Base-by-base conservation (phyloP, 1,284 basidiomycete species). In the Bjerkandera adusta region DNA sequence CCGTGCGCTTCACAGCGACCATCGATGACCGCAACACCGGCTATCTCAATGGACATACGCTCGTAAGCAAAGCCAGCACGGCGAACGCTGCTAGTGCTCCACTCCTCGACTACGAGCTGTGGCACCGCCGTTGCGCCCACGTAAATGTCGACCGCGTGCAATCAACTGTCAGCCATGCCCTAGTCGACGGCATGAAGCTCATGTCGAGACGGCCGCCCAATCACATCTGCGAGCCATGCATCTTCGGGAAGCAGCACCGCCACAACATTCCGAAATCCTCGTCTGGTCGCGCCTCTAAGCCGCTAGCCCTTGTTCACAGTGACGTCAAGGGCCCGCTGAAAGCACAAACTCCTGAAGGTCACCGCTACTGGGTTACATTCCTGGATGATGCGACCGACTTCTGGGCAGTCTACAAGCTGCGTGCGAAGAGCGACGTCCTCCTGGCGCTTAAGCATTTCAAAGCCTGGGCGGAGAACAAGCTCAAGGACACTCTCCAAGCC, bases 301-400 rank as follows among this genome's bases (percentile, higher is more conserved):
- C 54, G 21, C 52, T 69, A 13, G 56, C 63, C 12, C 59, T 67
- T 10, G 54, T 70, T 21, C 68, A 68, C 51, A 55, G 62, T 36
- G 70, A 72, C 47, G 51, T 71, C 5, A 58, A 66, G 51, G 65
- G 66, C 30, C 67, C 45, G 13, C 49, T 61, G 12, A 44, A 45
- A 29, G 46, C 50, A 5, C 36, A 27, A 13, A 45, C 57, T 11
- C 15, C 25, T n/a, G 29, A 32, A 4, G 57, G 61, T 2, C 48
- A 44, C 18, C 35, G 50, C 33, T 62, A 67, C 49, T 57, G 56
- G 49, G 51, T 60, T 15, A n/a, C n/a, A n/a, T n/a, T n/a, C n/a
- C n/a, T n/a, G n/a, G n/a, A n/a, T n/a, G n/a, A n/a, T 55, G 44
- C 34, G 55, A 61, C 2, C 38, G 51, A 24, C 53, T 58, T 7